A percentile compares a stretch with the other conserved stretches of the same genome.
phyloP scores from a whole-genome alignment of 1,284 basidiomycete species.

The Tilletiopsis washingtonensis region DNA sequence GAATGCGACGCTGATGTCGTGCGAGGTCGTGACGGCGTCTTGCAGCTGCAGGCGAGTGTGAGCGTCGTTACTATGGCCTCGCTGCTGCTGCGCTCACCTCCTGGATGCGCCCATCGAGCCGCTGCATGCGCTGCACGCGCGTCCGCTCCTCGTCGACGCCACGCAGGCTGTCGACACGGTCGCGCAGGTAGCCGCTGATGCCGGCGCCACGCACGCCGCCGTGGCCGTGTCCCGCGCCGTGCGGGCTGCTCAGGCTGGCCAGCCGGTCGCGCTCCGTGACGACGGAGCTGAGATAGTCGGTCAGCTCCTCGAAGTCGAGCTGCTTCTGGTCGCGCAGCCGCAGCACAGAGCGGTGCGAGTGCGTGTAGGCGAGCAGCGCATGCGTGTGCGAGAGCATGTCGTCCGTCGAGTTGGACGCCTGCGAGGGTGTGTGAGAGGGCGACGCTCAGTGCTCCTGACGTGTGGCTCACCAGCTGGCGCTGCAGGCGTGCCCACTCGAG shows the following conservation, averaged over 20 bases:
- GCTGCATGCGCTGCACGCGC: constrained; percentile 82
- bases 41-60: too few species aligned
- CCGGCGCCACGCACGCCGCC: constrained; percentile 61
- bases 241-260: constrained; percentile 27
- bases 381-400: constrained; percentile 82
- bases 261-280: constrained; percentile 85
- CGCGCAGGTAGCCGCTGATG: constrained; percentile 71
- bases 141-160: constrained; percentile 89
- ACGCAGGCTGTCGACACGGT: constrained; percentile 79
- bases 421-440: not conserved
- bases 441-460: not conserved
- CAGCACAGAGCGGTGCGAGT: constrained; percentile 79
- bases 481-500: constrained; percentile 58
- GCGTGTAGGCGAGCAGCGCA: constrained; percentile 77
- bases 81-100: too few species aligned
- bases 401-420: constrained; percentile 34
- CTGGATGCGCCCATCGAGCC: constrained; percentile 85
- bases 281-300: constrained; percentile 83
- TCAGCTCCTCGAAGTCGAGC: constrained; percentile 94
- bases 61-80: too few species aligned
- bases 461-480: constrained; percentile 23
- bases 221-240: constrained; percentile 32
- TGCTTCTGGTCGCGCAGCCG: constrained; percentile 97
- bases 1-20: constrained; percentile 91
- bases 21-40: constrained; percentile 87